These are phyloP conservation scores for Exophiala calicioides DNA, from an alignment of 2,329 filamentous ascomycete genomes.

Conservation along the genomic window DNA sequence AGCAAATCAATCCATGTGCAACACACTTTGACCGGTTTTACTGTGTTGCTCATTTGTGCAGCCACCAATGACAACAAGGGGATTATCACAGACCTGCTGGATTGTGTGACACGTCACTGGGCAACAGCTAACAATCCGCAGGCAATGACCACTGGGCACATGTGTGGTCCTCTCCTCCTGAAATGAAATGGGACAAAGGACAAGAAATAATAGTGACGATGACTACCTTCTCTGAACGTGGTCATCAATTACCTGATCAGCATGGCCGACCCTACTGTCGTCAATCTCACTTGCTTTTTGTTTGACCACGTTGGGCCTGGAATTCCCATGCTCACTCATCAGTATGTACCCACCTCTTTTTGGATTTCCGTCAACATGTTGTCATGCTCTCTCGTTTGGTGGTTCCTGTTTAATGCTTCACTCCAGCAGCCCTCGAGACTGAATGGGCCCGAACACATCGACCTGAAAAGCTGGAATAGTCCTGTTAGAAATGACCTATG, in stretches of 20 bases:
- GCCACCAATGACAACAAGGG: constrained; percentile 13
- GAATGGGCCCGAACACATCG: too few species aligned
- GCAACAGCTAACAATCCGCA: constrained; percentile 8
- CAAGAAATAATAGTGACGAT: too few species aligned
- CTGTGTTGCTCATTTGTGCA: constrained; percentile 11
- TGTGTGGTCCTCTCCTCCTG: neutral
- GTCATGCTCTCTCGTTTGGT: too few species aligned
- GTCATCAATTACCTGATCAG: too few species aligned
- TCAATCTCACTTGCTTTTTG: neutral
- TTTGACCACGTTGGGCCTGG: neutral
- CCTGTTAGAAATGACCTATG: too few species aligned
- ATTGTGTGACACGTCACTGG: constrained; percentile 23
- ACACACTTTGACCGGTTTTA: constrained; percentile 5
- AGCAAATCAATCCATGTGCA: constrained; percentile 17
- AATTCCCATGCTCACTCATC: constrained; percentile 21
- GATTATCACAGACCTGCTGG: constrained; percentile 6
- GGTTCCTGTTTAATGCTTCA: constrained; percentile 54
- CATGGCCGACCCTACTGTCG: too few species aligned
- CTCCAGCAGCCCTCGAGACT: too few species aligned
- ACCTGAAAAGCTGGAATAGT: too few species aligned
- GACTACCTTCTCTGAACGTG: too few species aligned
- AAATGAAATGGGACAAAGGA: neutral
- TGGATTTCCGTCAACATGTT: constrained; percentile 46
- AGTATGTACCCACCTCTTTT: constrained; percentile 40
- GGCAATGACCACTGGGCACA: neutral